These are phyloP conservation scores for Insectozyma bohioensis DNA, from an alignment of 1,139 yeast species.

Conservation along the genomic window DNA sequence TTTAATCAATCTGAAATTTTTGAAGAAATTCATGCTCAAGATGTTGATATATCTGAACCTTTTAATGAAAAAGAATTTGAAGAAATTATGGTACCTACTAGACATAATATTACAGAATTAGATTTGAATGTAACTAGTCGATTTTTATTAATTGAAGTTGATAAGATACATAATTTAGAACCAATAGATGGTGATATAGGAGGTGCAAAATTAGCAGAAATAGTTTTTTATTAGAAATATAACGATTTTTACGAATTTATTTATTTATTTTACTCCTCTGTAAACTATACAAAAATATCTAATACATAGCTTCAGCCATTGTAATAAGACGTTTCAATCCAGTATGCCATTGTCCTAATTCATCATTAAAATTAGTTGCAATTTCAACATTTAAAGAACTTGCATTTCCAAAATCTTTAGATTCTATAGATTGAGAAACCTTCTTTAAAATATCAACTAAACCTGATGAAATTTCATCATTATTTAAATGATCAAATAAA, in stretches of 20 bases:
- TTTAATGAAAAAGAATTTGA: constrained; percentile 31
- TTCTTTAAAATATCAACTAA: constrained; percentile 54
- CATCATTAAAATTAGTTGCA: constrained; percentile 65
- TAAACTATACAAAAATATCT: constrained; percentile 4
- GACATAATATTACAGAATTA: constrained; percentile 48
- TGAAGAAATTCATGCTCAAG: constrained; percentile 28
- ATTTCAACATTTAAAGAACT: constrained; percentile 55
- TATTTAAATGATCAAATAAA: constrained; percentile 78
- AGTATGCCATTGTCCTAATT: constrained; percentile 89
- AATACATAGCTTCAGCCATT: constrained; percentile 57
- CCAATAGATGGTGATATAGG: constrained; percentile 32
- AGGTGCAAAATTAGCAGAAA: constrained; percentile 62
- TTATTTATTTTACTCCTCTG: no score
- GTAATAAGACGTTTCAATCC: constrained; percentile 89
- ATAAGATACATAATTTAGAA: constrained; percentile 42
- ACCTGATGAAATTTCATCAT: constrained; percentile 61
- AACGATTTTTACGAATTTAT: constrained; percentile 1
- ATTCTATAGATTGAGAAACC: constrained; percentile 51
- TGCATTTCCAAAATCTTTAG: constrained; percentile 62
- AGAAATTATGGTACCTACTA: constrained; percentile 40
- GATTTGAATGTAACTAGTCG: constrained; percentile 34
- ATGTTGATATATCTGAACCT: constrained; percentile 46
- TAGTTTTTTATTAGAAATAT: constrained; percentile 34
- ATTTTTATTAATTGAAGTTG: constrained; percentile 49
- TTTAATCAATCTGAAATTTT: constrained; percentile 34